These are phyloP conservation scores for Amanita muscaria DNA, from an alignment of 768 basidiomycete species.

Conservation along the genomic window DNA sequence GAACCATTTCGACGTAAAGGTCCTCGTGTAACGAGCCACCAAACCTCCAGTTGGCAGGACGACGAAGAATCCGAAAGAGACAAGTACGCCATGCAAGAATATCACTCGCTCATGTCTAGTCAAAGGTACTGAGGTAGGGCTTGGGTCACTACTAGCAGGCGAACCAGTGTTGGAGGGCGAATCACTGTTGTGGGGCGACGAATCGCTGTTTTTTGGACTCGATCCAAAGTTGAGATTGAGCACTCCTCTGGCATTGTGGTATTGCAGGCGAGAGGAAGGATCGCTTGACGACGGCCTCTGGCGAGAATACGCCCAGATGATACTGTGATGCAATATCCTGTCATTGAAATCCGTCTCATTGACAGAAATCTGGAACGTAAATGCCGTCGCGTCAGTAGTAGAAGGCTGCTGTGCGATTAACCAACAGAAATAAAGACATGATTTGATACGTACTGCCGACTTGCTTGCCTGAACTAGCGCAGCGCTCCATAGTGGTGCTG, in stretches of 20 bases:
- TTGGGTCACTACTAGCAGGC: neutral
- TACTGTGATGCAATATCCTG: constrained; percentile 16
- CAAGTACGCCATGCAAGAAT: constrained; percentile 43
- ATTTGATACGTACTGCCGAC: constrained; percentile 19
- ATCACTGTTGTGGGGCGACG: too few relatives aligned
- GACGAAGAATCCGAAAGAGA: constrained; percentile 47
- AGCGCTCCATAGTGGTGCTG: constrained; percentile 39
- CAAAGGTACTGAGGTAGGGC: neutral
- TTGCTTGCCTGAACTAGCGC: constrained; percentile 26
- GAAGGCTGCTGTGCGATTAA: constrained; percentile 20
- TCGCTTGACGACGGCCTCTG: constrained; percentile 11
- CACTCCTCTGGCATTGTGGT: constrained; percentile 28
- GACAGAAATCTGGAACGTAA: constrained; percentile 34
- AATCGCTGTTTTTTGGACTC: constrained; percentile 10
- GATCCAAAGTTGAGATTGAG: constrained; percentile 27
- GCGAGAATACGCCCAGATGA: constrained; percentile 35
- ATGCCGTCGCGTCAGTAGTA: constrained; percentile 25
- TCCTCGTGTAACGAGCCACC: constrained; percentile 45
- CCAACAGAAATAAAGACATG: neutral
- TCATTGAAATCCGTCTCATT: constrained; percentile 26
- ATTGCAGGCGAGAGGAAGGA: constrained; percentile 21
- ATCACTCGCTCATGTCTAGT: constrained; percentile 30
- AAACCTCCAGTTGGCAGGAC: constrained; percentile 46
- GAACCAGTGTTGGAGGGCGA: too few relatives aligned
- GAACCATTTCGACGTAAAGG: constrained; percentile 46